Percentiles rank a stretch among this genome's conserved stretches.
Conservation (phyloP, 2,329 filamentous ascomycete species). For the Lasiodiplodia hormozganensis region DNA sequence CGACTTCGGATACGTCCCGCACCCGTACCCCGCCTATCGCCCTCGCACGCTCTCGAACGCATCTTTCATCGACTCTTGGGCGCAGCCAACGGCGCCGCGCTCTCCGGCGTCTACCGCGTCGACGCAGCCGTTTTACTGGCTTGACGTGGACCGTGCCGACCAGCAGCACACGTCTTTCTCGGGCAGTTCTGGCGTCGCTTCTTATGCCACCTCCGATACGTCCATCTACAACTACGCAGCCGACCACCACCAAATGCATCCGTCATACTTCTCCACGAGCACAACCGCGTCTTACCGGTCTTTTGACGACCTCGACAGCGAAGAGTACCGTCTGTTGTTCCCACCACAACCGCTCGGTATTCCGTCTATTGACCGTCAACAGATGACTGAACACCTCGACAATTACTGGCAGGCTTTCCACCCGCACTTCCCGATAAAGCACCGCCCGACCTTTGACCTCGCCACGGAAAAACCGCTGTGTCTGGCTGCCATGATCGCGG, state of each 20-base stretch:
- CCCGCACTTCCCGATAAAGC: constrained; percentile 53
- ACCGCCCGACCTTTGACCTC: constrained; percentile 49
- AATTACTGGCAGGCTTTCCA: constrained; percentile 56
- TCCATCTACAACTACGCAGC: constrained; percentile 29
- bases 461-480: constrained; percentile 50
- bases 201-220: constrained; percentile 28
- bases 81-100: constrained; percentile 25
- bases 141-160: constrained; percentile 28
- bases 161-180: constrained; percentile 20
- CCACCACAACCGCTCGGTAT: constrained; percentile 45
- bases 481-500: constrained; percentile 52
- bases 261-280: constrained; percentile 24
- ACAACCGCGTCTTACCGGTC: constrained; percentile 38
- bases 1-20: constrained; percentile 25
- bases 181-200: constrained; percentile 26
- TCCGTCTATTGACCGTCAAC: constrained; percentile 28
- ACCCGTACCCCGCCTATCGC: constrained; percentile 33
- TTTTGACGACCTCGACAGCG: constrained; percentile 45
- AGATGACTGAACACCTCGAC: constrained; percentile 50
- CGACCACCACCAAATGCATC: constrained; percentile 25
- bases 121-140: constrained; percentile 32
- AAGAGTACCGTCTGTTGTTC: constrained; percentile 45
- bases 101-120: constrained; percentile 46
- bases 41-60: constrained; percentile 47
- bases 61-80: constrained; percentile 40